These are phyloP conservation scores for Xylariaceae sp. DNA, from an alignment of 2,329 filamentous ascomycete genomes.

Conservation along the genomic window DNA sequence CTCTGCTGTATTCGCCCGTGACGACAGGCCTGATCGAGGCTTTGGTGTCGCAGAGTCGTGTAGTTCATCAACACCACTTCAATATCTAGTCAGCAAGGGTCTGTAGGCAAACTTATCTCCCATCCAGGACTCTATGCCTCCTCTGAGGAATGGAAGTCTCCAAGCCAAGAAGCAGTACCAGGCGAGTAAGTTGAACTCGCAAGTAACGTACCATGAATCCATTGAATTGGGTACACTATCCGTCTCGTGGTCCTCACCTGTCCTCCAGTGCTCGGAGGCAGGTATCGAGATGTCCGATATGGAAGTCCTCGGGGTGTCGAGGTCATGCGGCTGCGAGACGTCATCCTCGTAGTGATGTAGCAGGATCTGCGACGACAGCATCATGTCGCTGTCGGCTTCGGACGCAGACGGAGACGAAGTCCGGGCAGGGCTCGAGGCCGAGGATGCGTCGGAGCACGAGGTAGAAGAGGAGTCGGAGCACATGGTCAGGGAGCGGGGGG, in stretches of 20 bases:
- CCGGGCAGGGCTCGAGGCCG: conserved; percentile 35
- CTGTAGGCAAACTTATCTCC: no score
- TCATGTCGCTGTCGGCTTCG: conserved; percentile 38
- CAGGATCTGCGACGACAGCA: conserved; percentile 24
- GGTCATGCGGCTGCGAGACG: conserved; percentile 37
- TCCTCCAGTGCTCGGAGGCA: conserved; percentile 19
- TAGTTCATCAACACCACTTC: conserved; percentile 31
- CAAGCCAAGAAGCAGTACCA: no score
- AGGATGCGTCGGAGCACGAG: conserved; percentile 36
- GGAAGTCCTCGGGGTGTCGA: conserved; percentile 36
- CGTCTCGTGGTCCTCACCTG: conserved; percentile 22
- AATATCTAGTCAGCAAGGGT: no score
- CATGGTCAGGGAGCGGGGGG: conserved; percentile 44
- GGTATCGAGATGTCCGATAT: conserved; percentile 36
- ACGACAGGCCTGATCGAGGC: conserved; percentile 23
- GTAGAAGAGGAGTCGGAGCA: conserved; percentile 33
- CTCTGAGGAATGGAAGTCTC: no score
- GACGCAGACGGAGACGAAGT: conserved; percentile 46
- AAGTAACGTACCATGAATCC: no score
- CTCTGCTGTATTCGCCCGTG: conserved; percentile 1
- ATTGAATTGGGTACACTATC: no score
- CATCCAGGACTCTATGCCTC: no score
- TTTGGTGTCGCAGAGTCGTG: conserved; percentile 31
- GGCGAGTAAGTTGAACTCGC: no score
- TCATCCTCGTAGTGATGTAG: conserved; percentile 31